Base-by-base conservation (phyloP, 768 basidiomycete species). In the Ephemerocybe angulata region DNA sequence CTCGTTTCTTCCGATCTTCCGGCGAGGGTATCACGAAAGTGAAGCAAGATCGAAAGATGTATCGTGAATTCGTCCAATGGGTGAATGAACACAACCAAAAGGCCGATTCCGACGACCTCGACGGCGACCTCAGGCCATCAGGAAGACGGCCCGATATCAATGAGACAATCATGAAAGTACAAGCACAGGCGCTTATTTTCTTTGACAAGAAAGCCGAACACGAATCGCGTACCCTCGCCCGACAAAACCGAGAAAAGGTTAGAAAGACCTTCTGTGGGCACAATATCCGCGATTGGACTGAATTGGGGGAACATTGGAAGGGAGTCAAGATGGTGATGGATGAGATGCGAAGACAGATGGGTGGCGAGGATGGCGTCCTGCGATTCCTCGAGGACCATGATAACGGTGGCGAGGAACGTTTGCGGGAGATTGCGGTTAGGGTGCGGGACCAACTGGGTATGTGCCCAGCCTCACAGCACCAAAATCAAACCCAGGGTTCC, bases 61-160 rank as follows among this genome's bases (percentile, higher is more conserved):
- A 85, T 60, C 64, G 68, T 10, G 76, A 79, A 47, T 89, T 88
- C 53, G 68, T 84, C 4, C 60, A 69, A 7, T 87, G 79, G 77
- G 78, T 72, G 10, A 62, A 71, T 28, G 25, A 37, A 28, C 31
- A 47, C n/a, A 52, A 47, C 6, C 56, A n/a, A 15, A 41, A 27
- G 28, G 29, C 2, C 50, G 35, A 17, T 21, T 11, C 29, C 21
- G 66, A 63, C 37, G 64, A 61, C 54, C 19, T 19, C 43, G 12
- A 54, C 53, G 48, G 44, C 21, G 56, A 49, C 25, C 52, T 42
- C 4, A 24, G 35, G 17, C 22, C 44, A 28, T 51, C 19, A 29
- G 30, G 0, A 49, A 57, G 7, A 22, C 64, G 8, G 53, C 57
- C 38, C 60, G 37, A 42, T 61, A 33, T 61, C 66, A 21, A 37